A percentile compares a stretch with the other conserved stretches of the same genome.
Evolutionary conservation across 164 flowering plant genomes (phyloP).

Genomic region (Vitis cinerea): DNA sequence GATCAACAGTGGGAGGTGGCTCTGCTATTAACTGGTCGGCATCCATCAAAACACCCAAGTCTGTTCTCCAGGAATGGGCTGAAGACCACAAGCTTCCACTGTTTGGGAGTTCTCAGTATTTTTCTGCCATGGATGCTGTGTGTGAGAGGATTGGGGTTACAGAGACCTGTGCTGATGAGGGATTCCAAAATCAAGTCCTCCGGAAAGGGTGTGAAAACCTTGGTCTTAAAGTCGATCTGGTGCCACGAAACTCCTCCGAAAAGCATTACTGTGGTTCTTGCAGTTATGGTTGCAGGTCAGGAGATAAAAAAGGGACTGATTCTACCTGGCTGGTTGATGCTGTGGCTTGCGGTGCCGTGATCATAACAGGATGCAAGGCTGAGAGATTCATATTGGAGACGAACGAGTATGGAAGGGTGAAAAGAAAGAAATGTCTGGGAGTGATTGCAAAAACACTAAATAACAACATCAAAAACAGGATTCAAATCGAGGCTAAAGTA

Average conservation of each 20-base stretch:
- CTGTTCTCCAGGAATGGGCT: conserved; percentile 55
- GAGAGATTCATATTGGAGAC: conserved; percentile 50
- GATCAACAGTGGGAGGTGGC: conserved; percentile 78
- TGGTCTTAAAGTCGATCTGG: conserved; percentile 46
- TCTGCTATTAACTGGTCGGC: conserved; percentile 86
- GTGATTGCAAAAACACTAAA: conserved; percentile 39
- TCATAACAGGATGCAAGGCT: conserved; percentile 72
- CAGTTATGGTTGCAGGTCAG: conserved; percentile 54
- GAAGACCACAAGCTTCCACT: conserved; percentile 35
- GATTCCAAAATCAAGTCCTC: conserved; percentile 65
- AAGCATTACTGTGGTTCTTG: conserved; percentile 71
- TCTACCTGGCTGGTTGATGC: conserved; percentile 82
- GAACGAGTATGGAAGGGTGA: conserved; percentile 21
- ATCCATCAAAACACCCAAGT: conserved; percentile 50
- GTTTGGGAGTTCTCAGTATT: conserved; percentile 41
- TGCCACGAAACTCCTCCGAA: conserved; percentile 63
- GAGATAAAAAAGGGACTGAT: conserved; percentile 69
- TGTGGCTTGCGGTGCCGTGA: conserved; percentile 60
- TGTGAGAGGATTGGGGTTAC: conserved; percentile 60
- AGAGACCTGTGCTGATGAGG: conserved; percentile 46
- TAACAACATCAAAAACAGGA: conserved; percentile 28
- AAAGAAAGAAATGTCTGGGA: conserved; percentile 56
- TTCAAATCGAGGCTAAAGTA: conserved; percentile 59
- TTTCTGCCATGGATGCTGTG: conserved; percentile 64
- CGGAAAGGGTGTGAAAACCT: conserved; percentile 67